Evolutionary conservation across 192 early-diverging fungal genomes (phyloP).

Genomic region (Mortierella alpina): DNA sequence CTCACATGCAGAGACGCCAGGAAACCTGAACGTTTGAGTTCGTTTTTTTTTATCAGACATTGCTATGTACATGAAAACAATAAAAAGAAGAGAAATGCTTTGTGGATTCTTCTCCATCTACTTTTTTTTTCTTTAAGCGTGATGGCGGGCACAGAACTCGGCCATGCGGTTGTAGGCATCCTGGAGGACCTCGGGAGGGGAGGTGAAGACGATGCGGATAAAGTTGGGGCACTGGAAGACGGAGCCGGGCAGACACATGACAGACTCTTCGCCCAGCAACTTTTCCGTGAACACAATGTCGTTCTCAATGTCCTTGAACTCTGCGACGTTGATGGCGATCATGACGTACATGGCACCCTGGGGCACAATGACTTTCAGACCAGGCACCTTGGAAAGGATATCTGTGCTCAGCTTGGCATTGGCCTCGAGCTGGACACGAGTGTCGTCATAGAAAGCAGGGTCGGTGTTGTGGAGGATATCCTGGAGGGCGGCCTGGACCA

Average conservation of each 20-base stretch:
- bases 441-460: conserved; percentile 71
- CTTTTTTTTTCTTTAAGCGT: conserved; percentile 41
- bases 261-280: conserved; percentile 84
- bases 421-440: conserved; percentile 73
- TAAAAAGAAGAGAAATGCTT: not conserved
- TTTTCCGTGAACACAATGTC: conserved; percentile 88
- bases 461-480: conserved; percentile 83
- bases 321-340: conserved; percentile 75
- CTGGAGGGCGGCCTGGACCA: conserved; percentile 82
- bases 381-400: conserved; percentile 72
- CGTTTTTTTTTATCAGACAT: not conserved
- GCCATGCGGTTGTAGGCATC: conserved; percentile 81
- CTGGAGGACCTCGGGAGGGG: conserved; percentile 78
- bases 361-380: conserved; percentile 80
- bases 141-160: conserved; percentile 82
- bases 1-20: not conserved
- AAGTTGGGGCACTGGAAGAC: conserved; percentile 86
- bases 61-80: not conserved
- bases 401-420: conserved; percentile 76
- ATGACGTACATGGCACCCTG: conserved; percentile 97
- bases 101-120: not conserved
- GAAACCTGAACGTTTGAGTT: not conserved
- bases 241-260: conserved; percentile 84
- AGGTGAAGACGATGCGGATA: conserved; percentile 84
- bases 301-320: conserved; percentile 78